phyloP scores from a whole-genome alignment of 2,329 filamentous ascomycete genomes.

The Paecilomyces fulvus region DNA sequence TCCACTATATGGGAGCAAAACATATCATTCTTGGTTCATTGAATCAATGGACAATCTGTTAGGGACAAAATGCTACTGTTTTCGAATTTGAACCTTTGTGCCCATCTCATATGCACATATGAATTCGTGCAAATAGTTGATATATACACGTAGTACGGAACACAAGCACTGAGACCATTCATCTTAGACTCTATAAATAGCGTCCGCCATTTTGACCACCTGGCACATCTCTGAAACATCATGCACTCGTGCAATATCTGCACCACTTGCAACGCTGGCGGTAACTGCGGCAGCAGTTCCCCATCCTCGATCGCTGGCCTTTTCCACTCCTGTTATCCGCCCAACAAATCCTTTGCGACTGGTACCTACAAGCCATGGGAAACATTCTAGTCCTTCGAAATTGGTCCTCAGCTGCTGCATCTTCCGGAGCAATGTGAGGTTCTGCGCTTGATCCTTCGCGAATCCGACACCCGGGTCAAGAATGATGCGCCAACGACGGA shows the following conservation, averaged over 20 bases:
- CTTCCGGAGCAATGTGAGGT: conserved; percentile 66
- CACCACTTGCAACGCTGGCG: conserved; percentile 76
- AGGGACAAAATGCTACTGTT: too few species aligned
- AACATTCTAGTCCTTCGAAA: conserved; percentile 38
- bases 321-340: conserved; percentile 64
- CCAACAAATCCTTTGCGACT: conserved; percentile 90
- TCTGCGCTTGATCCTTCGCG: conserved; percentile 74
- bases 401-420: conserved; percentile 51
- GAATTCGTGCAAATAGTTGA: too few species aligned
- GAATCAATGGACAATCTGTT: too few species aligned
- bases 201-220: conserved; percentile 81
- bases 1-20: too few species aligned
- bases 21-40: too few species aligned
- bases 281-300: conserved; percentile 85
- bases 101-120: too few species aligned
- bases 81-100: neutral
- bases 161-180: neutral
- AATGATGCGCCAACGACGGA: conserved; percentile 88
- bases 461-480: conserved; percentile 93
- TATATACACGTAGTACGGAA: too few species aligned
- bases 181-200: conserved; percentile 59
- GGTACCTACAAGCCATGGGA: conserved; percentile 84
- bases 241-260: conserved; percentile 87
- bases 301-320: conserved; percentile 63
- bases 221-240: conserved; percentile 80